Evolutionary conservation across 1,139 yeast species (phyloP).

Genomic region (Saccharomyces hybrid): DNA sequence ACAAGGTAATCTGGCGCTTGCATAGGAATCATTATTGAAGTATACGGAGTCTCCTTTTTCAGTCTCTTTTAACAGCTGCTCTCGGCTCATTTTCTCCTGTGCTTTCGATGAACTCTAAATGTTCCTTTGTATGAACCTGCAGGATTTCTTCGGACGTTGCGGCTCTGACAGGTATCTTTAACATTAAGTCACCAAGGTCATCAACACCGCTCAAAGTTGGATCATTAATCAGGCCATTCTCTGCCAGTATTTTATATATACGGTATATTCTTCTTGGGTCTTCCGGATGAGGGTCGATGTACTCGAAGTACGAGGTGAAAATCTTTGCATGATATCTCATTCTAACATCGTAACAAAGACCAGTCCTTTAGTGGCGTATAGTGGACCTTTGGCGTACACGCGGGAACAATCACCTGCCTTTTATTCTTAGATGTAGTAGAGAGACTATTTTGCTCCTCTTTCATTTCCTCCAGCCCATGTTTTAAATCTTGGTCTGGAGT

Average conservation of each 20-base stretch:
- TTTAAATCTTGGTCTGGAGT: background rate
- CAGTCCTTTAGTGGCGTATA: conserved; percentile 81
- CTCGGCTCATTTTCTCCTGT: conserved; percentile 77
- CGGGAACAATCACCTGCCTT: conserved; percentile 46
- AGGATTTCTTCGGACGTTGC: conserved; percentile 82
- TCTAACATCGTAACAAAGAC: conserved; percentile 89
- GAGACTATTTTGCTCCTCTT: conserved; percentile 1
- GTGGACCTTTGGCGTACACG: conserved; percentile 35
- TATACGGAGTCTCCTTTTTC: conserved; percentile 93
- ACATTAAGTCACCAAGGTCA: conserved; percentile 77
- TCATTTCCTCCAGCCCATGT: conserved; percentile 3
- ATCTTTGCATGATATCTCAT: conserved; percentile 97
- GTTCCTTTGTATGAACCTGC: conserved; percentile 77
- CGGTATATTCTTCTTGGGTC: conserved; percentile 95
- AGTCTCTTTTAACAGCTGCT: conserved; percentile 71
- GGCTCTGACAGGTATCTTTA: conserved; percentile 82
- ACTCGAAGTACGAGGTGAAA: conserved; percentile 84
- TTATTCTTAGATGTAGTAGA: conserved; percentile 9
- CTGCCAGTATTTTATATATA: conserved; percentile 86
- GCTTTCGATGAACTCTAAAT: conserved; percentile 64
- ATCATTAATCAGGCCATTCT: conserved; percentile 82
- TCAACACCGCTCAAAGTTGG: conserved; percentile 73
- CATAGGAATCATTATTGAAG: conserved; percentile 81
- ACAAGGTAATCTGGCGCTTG: conserved; percentile 85
- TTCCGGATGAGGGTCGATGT: conserved; percentile 97